These are phyloP conservation scores for Peniophora sp. DNA, from an alignment of 1,284 basidiomycete species.

Conservation along the genomic window DNA sequence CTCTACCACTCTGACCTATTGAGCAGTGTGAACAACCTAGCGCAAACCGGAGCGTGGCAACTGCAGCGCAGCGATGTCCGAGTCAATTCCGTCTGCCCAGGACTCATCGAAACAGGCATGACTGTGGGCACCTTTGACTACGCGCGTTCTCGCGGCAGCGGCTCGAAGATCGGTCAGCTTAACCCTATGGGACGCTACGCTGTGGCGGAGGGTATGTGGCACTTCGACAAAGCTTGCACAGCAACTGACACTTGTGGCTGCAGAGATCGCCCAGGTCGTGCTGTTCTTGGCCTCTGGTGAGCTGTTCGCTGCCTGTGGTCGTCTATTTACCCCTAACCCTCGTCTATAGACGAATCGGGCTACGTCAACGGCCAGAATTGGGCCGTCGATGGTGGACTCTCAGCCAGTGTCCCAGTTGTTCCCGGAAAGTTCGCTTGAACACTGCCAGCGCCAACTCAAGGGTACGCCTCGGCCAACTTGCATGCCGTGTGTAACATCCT, in stretches of 20 bases:
- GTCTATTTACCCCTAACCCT: conserved; percentile 6
- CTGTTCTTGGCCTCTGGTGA: conserved; percentile 84
- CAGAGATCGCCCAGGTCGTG: conserved; percentile 79
- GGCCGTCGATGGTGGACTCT: conserved; percentile 81
- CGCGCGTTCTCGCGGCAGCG: conserved; percentile 68
- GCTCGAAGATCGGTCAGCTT: conserved; percentile 75
- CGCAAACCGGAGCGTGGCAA: conserved; percentile 75
- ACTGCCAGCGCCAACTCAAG: neutral
- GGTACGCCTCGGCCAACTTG: neutral
- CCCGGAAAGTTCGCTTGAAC: conserved; percentile 49
- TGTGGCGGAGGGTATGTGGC: conserved; percentile 55
- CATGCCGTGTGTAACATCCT: neutral
- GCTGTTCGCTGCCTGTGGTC: conserved; percentile 11
- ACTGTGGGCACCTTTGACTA: conserved; percentile 67
- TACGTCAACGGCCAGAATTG: conserved; percentile 91
- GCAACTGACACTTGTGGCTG: neutral
- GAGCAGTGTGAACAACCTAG: conserved; percentile 78
- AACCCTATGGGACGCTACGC: conserved; percentile 81
- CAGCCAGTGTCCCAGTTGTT: conserved; percentile 65
- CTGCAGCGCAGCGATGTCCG: conserved; percentile 79
- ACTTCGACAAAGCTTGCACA: neutral
- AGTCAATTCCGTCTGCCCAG: conserved; percentile 88
- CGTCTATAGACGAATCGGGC: conserved; percentile 69
- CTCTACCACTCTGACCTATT: conserved; percentile 8
- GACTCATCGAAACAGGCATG: conserved; percentile 89